These are phyloP conservation scores for Rosellinia necatrix DNA, from an alignment of 2,329 filamentous ascomycete species.

Conservation along the genomic window DNA sequence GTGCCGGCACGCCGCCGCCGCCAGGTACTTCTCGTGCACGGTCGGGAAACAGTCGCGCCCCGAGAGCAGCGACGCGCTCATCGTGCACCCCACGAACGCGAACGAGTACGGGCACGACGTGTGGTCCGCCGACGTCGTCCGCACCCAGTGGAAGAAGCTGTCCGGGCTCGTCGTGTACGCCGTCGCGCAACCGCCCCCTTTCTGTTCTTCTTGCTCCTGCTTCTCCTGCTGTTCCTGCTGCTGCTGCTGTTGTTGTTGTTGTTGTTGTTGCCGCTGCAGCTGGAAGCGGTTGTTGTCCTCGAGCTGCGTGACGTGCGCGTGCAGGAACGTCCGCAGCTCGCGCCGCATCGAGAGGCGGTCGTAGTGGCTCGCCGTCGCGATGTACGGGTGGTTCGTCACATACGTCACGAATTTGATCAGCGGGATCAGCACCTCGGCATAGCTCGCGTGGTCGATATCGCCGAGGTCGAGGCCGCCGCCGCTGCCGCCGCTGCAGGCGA, in stretches of 20 bases:
- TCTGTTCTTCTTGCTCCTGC: background rate
- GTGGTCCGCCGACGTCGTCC: conserved; percentile 27
- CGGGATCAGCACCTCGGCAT: conserved; percentile 1
- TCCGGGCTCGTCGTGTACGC: conserved; percentile 1
- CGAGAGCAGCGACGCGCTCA: background rate
- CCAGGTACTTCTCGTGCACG: conserved; percentile 12
- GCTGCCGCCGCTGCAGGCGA: background rate
- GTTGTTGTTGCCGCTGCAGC: background rate
- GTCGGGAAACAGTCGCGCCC: conserved; percentile 14
- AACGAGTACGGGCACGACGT: conserved; percentile 24
- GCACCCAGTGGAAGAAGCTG: conserved; percentile 26
- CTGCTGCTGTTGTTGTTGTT: background rate
- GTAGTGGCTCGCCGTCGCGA: conserved; percentile 7
- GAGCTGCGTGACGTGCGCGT: conserved; percentile 21
- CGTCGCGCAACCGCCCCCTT: background rate
- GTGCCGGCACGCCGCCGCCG: conserved; percentile 16
- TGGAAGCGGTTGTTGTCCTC: conserved; percentile 14
- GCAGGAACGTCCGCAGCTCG: conserved; percentile 20
- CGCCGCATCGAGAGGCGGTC: conserved; percentile 8
- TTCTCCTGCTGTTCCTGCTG: background rate
- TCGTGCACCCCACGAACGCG: conserved; percentile 13
- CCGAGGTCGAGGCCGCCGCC: background rate
- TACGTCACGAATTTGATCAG: conserved; percentile 16
- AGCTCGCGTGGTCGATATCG: background rate
- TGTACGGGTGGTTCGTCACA: conserved; percentile 8